Percentiles rank a stretch among this genome's conserved stretches.
Evolutionary conservation across 73 alveolate species (phyloP).

Genomic region (Paramecium caudatum): DNA sequence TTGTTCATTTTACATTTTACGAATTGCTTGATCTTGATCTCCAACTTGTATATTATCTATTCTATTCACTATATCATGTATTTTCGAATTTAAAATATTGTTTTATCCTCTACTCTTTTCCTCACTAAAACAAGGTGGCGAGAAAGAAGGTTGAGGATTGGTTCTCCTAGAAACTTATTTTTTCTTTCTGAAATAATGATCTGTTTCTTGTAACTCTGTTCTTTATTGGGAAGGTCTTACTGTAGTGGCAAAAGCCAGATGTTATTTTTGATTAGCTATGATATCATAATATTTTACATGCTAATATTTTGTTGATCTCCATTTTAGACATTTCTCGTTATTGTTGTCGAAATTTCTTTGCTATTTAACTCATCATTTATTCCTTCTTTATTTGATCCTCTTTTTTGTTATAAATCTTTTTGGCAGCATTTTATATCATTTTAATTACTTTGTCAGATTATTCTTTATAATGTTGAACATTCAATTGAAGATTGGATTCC

Average conservation of each 20-base stretch:
- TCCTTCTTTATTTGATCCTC: constrained; percentile 35
- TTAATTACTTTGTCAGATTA: constrained; percentile 57
- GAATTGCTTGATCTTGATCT: background rate
- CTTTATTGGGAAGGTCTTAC: background rate
- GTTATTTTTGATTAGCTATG: constrained; percentile 6
- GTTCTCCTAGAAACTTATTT: background rate
- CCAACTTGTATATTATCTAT: constrained; percentile 24
- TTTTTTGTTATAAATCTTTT: constrained; percentile 44
- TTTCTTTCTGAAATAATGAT: constrained; percentile 17
- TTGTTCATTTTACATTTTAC: background rate
- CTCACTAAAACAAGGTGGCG: background rate
- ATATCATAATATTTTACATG: background rate
- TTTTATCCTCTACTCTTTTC: background rate
- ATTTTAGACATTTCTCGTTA: background rate
- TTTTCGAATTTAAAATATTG: constrained; percentile 18
- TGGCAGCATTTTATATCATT: constrained; percentile 57
- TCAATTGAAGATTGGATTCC: background rate
- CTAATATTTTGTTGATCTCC: constrained; percentile 1
- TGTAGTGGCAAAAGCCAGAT: background rate
- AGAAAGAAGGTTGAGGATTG: background rate
- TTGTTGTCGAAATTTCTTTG: background rate
- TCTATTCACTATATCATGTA: background rate
- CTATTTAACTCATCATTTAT: constrained; percentile 7
- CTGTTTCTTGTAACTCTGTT: constrained; percentile 1
- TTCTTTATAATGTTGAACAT: constrained; percentile 11